Percentiles rank a stretch among this genome's conserved stretches.
phyloP scores from a whole-genome alignment of 805 yeast species.

The Yarrowia sp. region DNA sequence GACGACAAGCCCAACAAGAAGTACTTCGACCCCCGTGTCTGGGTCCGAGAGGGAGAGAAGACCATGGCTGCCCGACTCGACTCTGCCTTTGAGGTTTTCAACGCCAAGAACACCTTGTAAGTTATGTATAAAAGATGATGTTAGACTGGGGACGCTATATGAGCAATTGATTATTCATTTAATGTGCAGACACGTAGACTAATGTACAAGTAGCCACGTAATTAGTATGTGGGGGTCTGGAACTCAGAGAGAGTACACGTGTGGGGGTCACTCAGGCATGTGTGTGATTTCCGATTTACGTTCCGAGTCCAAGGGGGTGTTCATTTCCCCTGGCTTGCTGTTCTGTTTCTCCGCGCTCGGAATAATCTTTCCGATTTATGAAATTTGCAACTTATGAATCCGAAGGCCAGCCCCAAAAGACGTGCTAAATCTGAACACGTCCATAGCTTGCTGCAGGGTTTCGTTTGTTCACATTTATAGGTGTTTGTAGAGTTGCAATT shows the following conservation, averaged over 20 bases:
- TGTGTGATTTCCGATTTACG: background rate
- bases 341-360: too few species aligned
- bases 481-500: too few species aligned
- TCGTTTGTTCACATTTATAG: too few species aligned
- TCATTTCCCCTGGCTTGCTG: too few species aligned
- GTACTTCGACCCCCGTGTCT: conserved; percentile 99
- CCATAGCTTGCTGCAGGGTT: conserved; percentile 1
- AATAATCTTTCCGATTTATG: background rate
- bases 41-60: conserved; percentile 99
- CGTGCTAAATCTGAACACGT: background rate
- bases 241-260: too few species aligned
- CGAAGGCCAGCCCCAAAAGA: too few species aligned
- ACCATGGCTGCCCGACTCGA: conserved; percentile 86
- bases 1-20: conserved; percentile 99
- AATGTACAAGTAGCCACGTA: background rate
- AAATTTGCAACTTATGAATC: too few species aligned
- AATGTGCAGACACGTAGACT: too few species aligned
- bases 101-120: conserved; percentile 38
- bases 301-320: too few species aligned
- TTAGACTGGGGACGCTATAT: conserved; percentile 18
- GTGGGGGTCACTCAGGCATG: too few species aligned
- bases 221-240: background rate
- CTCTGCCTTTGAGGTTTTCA: conserved; percentile 84
- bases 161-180: conserved; percentile 25
- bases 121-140: conserved; percentile 27